A percentile compares a stretch with the other conserved stretches of the same genome.
Conservation (phyloP, 805 yeast species). For the Tetrapisispora phaffii region DNA sequence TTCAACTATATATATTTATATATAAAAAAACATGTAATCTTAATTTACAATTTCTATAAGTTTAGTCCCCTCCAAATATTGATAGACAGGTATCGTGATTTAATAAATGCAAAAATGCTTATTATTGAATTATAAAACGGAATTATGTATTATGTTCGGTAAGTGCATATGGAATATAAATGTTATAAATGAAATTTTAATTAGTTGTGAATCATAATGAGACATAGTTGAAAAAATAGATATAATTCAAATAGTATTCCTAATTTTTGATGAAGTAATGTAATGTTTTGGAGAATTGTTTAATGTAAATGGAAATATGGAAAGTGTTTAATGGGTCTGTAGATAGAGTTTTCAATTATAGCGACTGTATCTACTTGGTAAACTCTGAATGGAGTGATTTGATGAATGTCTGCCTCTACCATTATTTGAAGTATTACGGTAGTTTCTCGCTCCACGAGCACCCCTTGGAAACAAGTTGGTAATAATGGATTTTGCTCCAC, state of each 20-base stretch:
- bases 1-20: too few relatives aligned
- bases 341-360: conserved; percentile 11
- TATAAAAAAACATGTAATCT: neutral
- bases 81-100: too few relatives aligned
- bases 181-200: too few relatives aligned
- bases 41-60: too few relatives aligned
- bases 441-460: conserved; percentile 1
- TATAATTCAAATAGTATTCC: too few relatives aligned
- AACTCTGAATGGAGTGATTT: conserved; percentile 12
- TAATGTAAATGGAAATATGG: neutral
- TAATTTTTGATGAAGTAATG: too few relatives aligned
- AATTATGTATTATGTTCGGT: neutral
- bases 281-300: neutral
- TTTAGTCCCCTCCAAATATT: neutral
- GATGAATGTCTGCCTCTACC: conserved; percentile 2
- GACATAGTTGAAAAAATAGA: neutral
- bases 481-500: conserved; percentile 29
- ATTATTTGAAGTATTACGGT: conserved; percentile 2
- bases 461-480: conserved; percentile 17
- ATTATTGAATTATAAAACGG: neutral
- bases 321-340: too few relatives aligned
- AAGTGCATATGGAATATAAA: neutral
- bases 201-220: neutral
- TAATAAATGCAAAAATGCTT: too few relatives aligned
- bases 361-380: conserved; percentile 17